These are phyloP conservation scores for Boletus vinaceobasis DNA, from an alignment of 768 basidiomycete genomes.

Conservation along the genomic window DNA sequence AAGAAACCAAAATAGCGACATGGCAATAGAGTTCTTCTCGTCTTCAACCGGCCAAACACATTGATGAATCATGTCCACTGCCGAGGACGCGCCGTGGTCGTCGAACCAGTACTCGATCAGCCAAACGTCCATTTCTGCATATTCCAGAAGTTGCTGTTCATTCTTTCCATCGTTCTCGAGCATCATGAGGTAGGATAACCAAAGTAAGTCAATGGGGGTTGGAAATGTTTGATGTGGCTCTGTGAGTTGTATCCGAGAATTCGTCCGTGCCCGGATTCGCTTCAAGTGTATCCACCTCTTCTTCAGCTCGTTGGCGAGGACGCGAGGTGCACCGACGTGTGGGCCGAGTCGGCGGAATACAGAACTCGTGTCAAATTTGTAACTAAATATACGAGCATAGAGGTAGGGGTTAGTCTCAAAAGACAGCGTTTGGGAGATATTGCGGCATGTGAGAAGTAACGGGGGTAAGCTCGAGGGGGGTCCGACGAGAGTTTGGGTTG, in stretches of 20 bases:
- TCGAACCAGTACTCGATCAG: constrained; percentile 66
- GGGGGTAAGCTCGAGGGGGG: constrained; percentile 60
- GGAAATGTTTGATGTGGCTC: constrained; percentile 23
- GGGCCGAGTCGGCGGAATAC: constrained; percentile 48
- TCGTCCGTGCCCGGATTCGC: constrained; percentile 45
- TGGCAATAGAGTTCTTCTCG: constrained; percentile 53
- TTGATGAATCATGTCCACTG: constrained; percentile 37
- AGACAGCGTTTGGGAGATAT: constrained; percentile 49
- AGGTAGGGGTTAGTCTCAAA: constrained; percentile 57
- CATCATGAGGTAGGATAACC: constrained; percentile 72
- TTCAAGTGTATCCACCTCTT: constrained; percentile 58
- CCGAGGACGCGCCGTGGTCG: constrained; percentile 51
- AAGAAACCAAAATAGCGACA: constrained; percentile 81
- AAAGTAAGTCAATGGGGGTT: constrained; percentile 46
- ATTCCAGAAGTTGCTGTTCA: constrained; percentile 64
- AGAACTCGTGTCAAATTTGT: constrained; percentile 62
- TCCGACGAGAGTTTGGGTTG: constrained; percentile 49
- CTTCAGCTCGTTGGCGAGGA: constrained; percentile 60
- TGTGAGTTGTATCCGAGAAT: constrained; percentile 15
- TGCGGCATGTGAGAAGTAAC: constrained; percentile 50
- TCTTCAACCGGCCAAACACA: constrained; percentile 58
- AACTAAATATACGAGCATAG: constrained; percentile 65
- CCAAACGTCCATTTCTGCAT: constrained; percentile 62
- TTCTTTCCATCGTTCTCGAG: constrained; percentile 80
- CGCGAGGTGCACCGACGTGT: constrained; percentile 36